phyloP scores from a whole-genome alignment of 179 eudicot genomes.

The Beta lomatogona region DNA sequence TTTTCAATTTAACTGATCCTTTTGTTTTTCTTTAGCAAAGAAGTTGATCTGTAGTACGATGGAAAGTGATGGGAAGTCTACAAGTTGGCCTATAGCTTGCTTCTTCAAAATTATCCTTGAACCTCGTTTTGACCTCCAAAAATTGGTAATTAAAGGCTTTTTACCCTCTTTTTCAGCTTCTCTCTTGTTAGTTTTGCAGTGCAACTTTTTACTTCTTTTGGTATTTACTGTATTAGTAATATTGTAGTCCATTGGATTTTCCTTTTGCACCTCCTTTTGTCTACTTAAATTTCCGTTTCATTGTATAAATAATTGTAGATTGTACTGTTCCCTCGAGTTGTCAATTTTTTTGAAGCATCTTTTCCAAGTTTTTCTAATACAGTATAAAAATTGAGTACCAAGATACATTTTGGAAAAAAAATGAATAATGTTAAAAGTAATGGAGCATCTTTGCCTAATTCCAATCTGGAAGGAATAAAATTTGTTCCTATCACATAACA shows the following conservation, averaged over 20 bases:
- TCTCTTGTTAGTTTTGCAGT: background rate
- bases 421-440: no score
- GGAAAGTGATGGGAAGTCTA: background rate
- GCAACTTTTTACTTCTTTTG: background rate
- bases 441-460: no score
- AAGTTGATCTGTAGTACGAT: no score
- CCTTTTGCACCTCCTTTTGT: background rate
- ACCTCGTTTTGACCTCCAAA: slow-evolving; percentile 14
- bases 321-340: background rate
- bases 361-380: no score
- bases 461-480: no score
- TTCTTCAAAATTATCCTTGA: slow-evolving; percentile 26
- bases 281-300: background rate
- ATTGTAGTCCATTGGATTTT: background rate
- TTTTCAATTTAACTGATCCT: no score
- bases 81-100: background rate
- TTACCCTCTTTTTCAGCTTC: background rate
- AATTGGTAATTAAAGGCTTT: slow-evolving; percentile 4
- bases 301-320: background rate
- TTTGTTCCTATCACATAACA: no score
- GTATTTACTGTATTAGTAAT: no score
- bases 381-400: no score
- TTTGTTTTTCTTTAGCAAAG: no score
- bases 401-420: no score
- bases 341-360: no score